A percentile compares a stretch with the other conserved stretches of the same genome.
phyloP scores from a whole-genome alignment of 805 yeast species.

The Metschnikowia borealis region DNA sequence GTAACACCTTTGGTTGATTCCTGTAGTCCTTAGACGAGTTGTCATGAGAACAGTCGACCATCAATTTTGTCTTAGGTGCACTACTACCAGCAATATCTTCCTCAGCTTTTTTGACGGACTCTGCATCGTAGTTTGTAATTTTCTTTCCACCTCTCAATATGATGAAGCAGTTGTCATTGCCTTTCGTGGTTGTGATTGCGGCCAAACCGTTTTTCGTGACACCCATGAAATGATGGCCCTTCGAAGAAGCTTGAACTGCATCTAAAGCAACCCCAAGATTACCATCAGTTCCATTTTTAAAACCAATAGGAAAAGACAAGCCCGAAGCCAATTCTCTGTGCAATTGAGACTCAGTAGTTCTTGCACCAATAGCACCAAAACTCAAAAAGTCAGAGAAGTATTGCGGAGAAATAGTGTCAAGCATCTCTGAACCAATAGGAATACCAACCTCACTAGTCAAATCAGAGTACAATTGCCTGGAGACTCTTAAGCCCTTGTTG shows the following conservation, averaged over 20 bases:
- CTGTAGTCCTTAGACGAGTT: conserved; percentile 86
- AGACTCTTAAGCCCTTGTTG: conserved; percentile 87
- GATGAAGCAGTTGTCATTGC: conserved; percentile 85
- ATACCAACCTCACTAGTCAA: conserved; percentile 63
- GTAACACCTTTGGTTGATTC: conserved; percentile 90
- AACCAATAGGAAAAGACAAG: conserved; percentile 94
- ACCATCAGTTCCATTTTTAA: conserved; percentile 98
- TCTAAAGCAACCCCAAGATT: conserved; percentile 90
- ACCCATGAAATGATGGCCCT: conserved; percentile 89
- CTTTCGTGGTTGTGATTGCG: conserved; percentile 93
- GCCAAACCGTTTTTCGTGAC: conserved; percentile 96
- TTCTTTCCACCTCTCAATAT: conserved; percentile 93
- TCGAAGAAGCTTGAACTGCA: conserved; percentile 87
- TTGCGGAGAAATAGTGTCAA: conserved; percentile 96
- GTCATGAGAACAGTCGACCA: conserved; percentile 98
- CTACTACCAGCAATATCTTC: conserved; percentile 47
- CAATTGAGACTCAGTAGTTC: conserved; percentile 96
- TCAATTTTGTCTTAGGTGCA: conserved; percentile 51
- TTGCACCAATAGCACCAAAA: conserved; percentile 97
- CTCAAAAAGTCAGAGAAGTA: conserved; percentile 89
- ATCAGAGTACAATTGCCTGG: conserved; percentile 81
- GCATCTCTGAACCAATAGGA: conserved; percentile 97
- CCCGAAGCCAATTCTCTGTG: conserved; percentile 98
- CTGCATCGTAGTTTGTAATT: conserved; percentile 86
- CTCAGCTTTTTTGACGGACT: conserved; percentile 56